Evolutionary conservation across 2,329 filamentous ascomycete genomes (phyloP).

Genomic region (Cladosporium halotolerans): DNA sequence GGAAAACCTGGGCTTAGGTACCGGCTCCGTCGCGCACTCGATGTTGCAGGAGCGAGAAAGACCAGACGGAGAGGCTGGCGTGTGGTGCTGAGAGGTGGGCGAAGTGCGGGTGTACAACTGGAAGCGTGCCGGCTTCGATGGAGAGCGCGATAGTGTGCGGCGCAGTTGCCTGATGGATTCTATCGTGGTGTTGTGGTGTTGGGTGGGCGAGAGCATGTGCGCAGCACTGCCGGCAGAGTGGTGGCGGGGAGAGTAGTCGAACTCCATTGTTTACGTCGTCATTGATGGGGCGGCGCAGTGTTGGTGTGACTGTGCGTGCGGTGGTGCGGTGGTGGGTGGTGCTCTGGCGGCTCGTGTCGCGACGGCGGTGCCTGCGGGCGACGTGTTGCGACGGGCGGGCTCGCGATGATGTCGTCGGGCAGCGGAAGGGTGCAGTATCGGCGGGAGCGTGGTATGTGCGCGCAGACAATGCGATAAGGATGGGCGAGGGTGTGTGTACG

Average conservation of each 20-base stretch:
- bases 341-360: neutral
- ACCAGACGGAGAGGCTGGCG: slow-evolving; percentile 35
- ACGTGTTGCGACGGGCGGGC: neutral
- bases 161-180: slow-evolving; percentile 84
- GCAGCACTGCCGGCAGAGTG: slow-evolving; percentile 63
- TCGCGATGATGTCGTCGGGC: slow-evolving; percentile 5
- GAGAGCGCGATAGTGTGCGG: slow-evolving; percentile 86
- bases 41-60: slow-evolving; percentile 42
- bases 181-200: slow-evolving; percentile 34
- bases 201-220: slow-evolving; percentile 77
- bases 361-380: neutral
- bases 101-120: slow-evolving; percentile 52
- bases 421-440: slow-evolving; percentile 2
- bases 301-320: neutral
- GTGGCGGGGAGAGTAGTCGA: slow-evolving; percentile 46
- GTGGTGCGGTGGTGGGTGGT: neutral
- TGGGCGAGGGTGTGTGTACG: slow-evolving; percentile 3
- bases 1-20: slow-evolving; percentile 43
- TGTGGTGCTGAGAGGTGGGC: slow-evolving; percentile 32
- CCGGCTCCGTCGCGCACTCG: slow-evolving; percentile 21
- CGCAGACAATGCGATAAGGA: slow-evolving; percentile 16
- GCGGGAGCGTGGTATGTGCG: slow-evolving; percentile 6
- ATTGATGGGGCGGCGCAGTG: slow-evolving; percentile 1
- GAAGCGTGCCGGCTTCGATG: slow-evolving; percentile 71
- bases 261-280: slow-evolving; percentile 35